Evolutionary conservation across 2,329 filamentous ascomycete species (phyloP).

Genomic region (Phaeosphaeria sp.): DNA sequence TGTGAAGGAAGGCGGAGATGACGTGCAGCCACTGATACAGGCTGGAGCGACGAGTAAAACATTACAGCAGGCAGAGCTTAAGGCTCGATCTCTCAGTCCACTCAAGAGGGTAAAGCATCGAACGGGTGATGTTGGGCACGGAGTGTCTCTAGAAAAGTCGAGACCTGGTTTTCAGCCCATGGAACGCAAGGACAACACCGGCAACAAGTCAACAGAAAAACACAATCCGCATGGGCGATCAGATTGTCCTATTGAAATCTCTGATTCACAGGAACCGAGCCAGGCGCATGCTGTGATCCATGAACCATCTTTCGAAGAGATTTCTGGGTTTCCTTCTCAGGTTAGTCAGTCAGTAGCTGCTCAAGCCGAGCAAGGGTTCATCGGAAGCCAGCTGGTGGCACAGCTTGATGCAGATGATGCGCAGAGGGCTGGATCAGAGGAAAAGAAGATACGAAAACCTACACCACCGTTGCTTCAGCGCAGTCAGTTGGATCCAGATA

Average conservation of each 20-base stretch:
- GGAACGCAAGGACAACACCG: background rate
- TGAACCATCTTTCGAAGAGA: constrained; percentile 12
- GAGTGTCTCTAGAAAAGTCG: constrained; percentile 3
- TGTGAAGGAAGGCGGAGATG: background rate
- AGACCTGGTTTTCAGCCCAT: background rate
- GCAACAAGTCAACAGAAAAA: background rate
- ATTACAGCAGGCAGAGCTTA: no score
- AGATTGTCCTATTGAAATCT: constrained; percentile 30
- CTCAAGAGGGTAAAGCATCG: constrained; percentile 10
- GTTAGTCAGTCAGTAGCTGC: background rate
- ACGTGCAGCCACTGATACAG: no score
- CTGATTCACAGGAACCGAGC: constrained; percentile 32
- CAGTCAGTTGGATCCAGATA: background rate
- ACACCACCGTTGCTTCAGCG: background rate
- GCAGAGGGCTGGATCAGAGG: background rate
- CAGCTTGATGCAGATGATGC: constrained; percentile 3
- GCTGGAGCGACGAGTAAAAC: no score
- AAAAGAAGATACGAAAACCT: background rate
- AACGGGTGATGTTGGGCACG: background rate
- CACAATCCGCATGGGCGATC: constrained; percentile 18
- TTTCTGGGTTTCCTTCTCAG: background rate
- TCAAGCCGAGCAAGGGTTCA: background rate
- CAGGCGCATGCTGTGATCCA: background rate
- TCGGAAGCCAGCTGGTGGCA: background rate
- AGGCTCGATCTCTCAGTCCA: constrained; percentile 2